A percentile compares a stretch with the other conserved stretches of the same genome.
Evolutionary conservation across 2,329 filamentous ascomycete genomes (phyloP).

Genomic region (Thelonectria blattea): DNA sequence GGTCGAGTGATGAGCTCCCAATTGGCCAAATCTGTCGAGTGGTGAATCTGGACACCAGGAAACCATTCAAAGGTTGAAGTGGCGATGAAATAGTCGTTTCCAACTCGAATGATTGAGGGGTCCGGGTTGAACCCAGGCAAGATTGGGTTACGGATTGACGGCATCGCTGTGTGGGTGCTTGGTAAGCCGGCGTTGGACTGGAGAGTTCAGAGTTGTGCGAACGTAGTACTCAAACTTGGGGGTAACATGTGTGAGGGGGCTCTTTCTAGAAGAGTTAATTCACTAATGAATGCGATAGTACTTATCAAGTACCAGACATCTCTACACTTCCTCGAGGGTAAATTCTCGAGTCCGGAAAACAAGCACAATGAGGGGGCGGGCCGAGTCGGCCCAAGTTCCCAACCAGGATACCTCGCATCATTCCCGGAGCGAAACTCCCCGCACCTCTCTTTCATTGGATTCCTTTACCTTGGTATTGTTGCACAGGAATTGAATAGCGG

Average conservation of each 20-base stretch:
- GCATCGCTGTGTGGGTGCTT: conserved; percentile 44
- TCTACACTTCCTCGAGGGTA: neutral
- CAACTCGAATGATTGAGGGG: conserved; percentile 59
- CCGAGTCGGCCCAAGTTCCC: neutral
- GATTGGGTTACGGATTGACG: conserved; percentile 58
- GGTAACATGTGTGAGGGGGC: neutral
- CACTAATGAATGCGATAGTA: no score
- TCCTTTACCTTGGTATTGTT: neutral
- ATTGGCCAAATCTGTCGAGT: conserved; percentile 59
- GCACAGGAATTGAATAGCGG: neutral
- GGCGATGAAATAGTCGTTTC: conserved; percentile 61
- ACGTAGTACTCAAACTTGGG: neutral
- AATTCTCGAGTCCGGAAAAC: neutral
- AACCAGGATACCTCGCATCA: neutral
- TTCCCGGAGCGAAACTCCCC: neutral
- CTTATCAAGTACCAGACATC: no score
- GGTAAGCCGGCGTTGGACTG: no score
- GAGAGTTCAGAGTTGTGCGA: no score
- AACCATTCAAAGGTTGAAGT: conserved; percentile 64
- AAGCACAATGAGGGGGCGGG: neutral
- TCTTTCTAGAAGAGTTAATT: no score
- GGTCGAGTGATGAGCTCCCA: conserved; percentile 56
- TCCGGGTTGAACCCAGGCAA: conserved; percentile 64
- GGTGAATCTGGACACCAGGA: conserved; percentile 61
- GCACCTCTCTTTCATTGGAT: neutral